These are phyloP conservation scores for Coniochaeta sp. DNA, from an alignment of 2,329 filamentous ascomycete species.

Conservation along the genomic window DNA sequence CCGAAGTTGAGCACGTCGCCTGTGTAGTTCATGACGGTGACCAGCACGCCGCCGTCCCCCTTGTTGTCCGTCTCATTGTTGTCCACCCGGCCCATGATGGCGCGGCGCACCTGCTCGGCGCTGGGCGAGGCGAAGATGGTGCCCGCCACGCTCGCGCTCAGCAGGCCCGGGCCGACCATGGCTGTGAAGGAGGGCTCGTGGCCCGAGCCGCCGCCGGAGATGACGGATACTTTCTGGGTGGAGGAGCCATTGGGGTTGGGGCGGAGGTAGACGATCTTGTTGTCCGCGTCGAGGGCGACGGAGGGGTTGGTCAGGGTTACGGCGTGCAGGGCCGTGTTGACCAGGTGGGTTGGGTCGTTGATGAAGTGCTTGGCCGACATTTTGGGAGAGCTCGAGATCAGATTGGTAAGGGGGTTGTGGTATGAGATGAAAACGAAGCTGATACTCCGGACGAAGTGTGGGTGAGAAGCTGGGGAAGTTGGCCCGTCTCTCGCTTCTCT, in stretches of 20 bases:
- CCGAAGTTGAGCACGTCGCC: conserved; percentile 88
- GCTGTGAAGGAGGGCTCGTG: conserved; percentile 84
- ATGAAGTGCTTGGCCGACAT: conserved; percentile 78
- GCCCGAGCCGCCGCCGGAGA: conserved; percentile 83
- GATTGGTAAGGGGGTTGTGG: conserved; percentile 1
- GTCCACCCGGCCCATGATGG: conserved; percentile 67
- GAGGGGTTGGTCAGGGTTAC: conserved; percentile 81
- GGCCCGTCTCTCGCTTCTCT: too few relatives aligned
- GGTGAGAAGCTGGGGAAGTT: too few relatives aligned
- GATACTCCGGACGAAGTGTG: not conserved
- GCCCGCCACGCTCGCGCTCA: conserved; percentile 76
- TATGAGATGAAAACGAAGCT: too few relatives aligned
- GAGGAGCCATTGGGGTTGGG: conserved; percentile 37
- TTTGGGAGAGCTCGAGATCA: conserved; percentile 48
- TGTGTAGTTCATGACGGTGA: conserved; percentile 93
- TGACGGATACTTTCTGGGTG: conserved; percentile 65
- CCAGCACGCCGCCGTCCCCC: conserved; percentile 56
- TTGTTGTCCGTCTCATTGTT: conserved; percentile 31
- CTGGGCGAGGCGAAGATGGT: conserved; percentile 73
- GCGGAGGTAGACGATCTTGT: conserved; percentile 79
- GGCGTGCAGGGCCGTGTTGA: conserved; percentile 67
- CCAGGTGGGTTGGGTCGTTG: conserved; percentile 72
- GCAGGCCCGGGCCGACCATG: conserved; percentile 75
- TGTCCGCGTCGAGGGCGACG: conserved; percentile 65
- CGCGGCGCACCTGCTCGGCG: conserved; percentile 73